Conservation (phyloP, 2,329 filamentous ascomycete genomes). For the Fusarium phyllophilum region DNA sequence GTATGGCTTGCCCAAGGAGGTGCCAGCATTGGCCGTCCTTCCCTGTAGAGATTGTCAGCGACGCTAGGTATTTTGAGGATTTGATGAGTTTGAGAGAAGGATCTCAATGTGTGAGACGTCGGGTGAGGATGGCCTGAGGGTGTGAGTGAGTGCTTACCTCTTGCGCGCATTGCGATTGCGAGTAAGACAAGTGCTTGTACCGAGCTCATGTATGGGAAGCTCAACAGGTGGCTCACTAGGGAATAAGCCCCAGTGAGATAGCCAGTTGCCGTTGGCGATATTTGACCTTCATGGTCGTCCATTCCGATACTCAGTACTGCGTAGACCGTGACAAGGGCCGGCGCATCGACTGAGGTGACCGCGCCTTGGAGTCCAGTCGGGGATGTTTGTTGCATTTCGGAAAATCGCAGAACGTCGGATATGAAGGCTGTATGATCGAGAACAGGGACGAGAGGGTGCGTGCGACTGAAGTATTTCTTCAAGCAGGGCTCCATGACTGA, state of each 20-base stretch:
- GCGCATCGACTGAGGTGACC: constrained; percentile 18
- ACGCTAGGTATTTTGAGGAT: not conserved
- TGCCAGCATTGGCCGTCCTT: constrained; percentile 39
- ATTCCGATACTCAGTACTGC: constrained; percentile 29
- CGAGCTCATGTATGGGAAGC: constrained; percentile 33
- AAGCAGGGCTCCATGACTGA: constrained; percentile 33
- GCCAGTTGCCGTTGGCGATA: constrained; percentile 16
- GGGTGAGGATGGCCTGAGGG: not conserved
- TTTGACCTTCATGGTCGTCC: constrained; percentile 23
- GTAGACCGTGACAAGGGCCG: constrained; percentile 26
- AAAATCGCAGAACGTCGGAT: constrained; percentile 26
- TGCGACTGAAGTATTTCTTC: constrained; percentile 34
- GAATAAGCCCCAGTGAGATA: constrained; percentile 34
- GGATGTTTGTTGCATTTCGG: constrained; percentile 28
- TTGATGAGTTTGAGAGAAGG: not conserved
- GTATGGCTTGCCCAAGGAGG: constrained; percentile 25
- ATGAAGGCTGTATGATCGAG: constrained; percentile 29
- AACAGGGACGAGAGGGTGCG: constrained; percentile 31
- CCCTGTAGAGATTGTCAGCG: not conserved
- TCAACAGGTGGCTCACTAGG: constrained; percentile 26
- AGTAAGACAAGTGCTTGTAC: constrained; percentile 31
- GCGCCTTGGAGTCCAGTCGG: constrained; percentile 19
- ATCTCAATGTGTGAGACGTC: not conserved
- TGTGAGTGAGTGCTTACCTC: constrained; percentile 21
- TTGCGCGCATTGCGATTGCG: constrained; percentile 27